Conservation (phyloP, 129 eudicot species). For the Ambrosia artemisiifolia region DNA sequence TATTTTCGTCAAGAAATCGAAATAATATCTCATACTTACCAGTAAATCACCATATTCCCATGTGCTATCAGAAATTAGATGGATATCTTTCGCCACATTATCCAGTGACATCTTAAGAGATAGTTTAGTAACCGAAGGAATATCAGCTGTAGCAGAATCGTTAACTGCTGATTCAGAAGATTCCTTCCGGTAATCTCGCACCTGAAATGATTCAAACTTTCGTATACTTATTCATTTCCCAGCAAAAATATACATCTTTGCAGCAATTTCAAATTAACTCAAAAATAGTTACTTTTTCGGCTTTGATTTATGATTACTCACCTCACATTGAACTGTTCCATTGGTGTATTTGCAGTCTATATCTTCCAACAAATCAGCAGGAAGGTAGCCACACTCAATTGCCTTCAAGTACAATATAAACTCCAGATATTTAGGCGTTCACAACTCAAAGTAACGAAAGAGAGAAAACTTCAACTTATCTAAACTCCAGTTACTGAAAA, state of each 20-base stretch:
- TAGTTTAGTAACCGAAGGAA: slow-evolving; percentile 50
- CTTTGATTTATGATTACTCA: slow-evolving; percentile 24
- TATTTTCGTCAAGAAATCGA: slow-evolving; percentile 12
- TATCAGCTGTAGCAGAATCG: slow-evolving; percentile 9
- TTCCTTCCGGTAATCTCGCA: slow-evolving; percentile 67
- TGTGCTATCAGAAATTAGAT: slow-evolving; percentile 42
- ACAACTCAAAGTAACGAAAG: neutral
- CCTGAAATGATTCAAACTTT: slow-evolving; percentile 46
- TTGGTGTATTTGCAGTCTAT: slow-evolving; percentile 33
- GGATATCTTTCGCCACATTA: slow-evolving; percentile 76
- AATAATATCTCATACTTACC: slow-evolving; percentile 45
- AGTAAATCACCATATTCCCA: slow-evolving; percentile 80
- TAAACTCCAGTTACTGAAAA: neutral
- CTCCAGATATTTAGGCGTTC: neutral
- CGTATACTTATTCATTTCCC: neutral
- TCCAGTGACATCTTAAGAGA: slow-evolving; percentile 74
- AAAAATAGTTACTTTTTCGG: slow-evolving; percentile 32
- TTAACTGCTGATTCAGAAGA: slow-evolving; percentile 33
- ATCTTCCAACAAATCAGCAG: slow-evolving; percentile 23
- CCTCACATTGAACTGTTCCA: slow-evolving; percentile 37
- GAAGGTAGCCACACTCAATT: slow-evolving; percentile 36
- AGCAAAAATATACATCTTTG: neutral
- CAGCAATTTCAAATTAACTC: slow-evolving; percentile 20
- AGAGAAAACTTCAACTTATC: neutral
- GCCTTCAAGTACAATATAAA: slow-evolving; percentile 25